Base-by-base conservation (phyloP, 2,329 filamentous ascomycete species). In the Xylariaceae sp. region DNA sequence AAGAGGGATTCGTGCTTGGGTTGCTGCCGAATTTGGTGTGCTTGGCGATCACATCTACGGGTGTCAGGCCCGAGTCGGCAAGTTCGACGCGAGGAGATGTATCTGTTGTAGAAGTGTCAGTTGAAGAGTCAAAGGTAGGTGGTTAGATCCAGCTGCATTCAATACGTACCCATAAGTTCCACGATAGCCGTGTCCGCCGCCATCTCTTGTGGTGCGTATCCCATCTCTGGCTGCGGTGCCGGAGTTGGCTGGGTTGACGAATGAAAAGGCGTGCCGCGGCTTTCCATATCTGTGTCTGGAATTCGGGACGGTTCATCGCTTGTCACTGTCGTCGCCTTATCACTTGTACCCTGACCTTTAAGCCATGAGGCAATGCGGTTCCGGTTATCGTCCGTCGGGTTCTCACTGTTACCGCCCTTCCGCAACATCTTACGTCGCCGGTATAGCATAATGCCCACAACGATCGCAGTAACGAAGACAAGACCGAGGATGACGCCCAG, bases 401-500 rank as follows among this genome's bases (percentile, higher is more conserved):
- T 61, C 2, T 67, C 65, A 45, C 64, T 64, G 19, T 44, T 59
- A 31, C 58, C 59, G 26, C 63, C 59, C 41, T 58, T 61, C 39
- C 59, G 61, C 37, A 73, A 57, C n/a, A 67, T 52, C 51, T 62
- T 67, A 41, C 73, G 68, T 2, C 72, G 70, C 7, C 74, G 69
- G 61, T 72, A 78, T 16, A 83, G 64, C 16, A 79, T 64, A 32
- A 77, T 65, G 4, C 66, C 64, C 12, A 82, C 67, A 18, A 73
- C 62, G 4, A 75, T 45, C 15, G 71, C 69, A 1, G 73, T 74
- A 31, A 84, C 50, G 37, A 79, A 63, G 34, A 82, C 70, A 2
- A 80, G 64, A 3, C 78, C 79, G 2, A 82, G 66, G 4, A 83
- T 71, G 3, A 81, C 78, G 13, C 79, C 79, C 0, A 85, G 62